Base-by-base conservation (phyloP, 192 early-diverging fungal species). In the Thamnidium elegans region DNA sequence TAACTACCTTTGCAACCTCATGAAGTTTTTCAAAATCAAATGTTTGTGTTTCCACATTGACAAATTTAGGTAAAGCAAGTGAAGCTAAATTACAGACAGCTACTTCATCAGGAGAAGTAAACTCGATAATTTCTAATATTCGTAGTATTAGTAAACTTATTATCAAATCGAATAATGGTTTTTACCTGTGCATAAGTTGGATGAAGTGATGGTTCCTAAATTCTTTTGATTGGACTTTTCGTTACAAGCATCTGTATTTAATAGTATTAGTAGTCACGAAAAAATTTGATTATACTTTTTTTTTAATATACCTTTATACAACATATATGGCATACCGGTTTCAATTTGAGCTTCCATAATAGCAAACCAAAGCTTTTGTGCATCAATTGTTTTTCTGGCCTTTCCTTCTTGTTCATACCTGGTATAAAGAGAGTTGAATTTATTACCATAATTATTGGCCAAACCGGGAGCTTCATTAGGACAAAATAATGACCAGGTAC, bases 151-250 rank as follows among this genome's bases (percentile, higher is more conserved):
- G 50, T 26, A 63, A 50, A 63, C 23, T 43, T 8, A 43, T 30
- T 43, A 48, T 6, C 13, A 7, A 9, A 3, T 48, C 4, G 4
- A 2, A 31, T 3, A 3, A 13, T 26, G 0, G 5, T 7, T 19
- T 7, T 36, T 55, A 72, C 70, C 70, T 0, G 96, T 98, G 79
- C 96, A 98, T 62, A 98, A 81, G 82, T 98, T 98, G 61, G 89
- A 92, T 82, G 94, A 94, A 68, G 90, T 93, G 85, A 98, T 98
- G 6, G 94, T 98, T 34, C 96, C 96, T 39, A 98, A 78, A 79
- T 98, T 96, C 80, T 96, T 92, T 80, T 98, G 96, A 82, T 98
- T 98, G 32, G 92, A 94, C 82, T 98, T 98, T 72, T 87, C 78
- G 75, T 98, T 98, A 81, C 96, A 98, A 39, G 96, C 87, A 80